These are phyloP conservation scores for Pelargonium myrrhifolium DNA, from an alignment of 441 rosid genomes.

Conservation along the genomic window DNA sequence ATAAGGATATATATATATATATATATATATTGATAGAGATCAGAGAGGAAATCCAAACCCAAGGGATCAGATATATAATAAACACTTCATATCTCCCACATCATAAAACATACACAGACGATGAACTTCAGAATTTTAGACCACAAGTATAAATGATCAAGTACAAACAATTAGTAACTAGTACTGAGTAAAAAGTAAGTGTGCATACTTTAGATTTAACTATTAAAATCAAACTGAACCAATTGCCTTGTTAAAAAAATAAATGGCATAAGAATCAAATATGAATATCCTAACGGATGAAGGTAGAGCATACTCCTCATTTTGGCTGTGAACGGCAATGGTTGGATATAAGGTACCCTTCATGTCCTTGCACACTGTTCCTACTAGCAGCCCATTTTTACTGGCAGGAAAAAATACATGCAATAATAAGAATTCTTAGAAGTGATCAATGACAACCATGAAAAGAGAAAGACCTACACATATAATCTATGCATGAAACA, in stretches of 20 bases:
- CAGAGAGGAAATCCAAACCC: too few species aligned
- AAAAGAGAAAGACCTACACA: background rate
- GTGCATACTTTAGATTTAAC: background rate
- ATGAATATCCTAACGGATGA: slow-evolving; percentile 8
- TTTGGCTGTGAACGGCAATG: slow-evolving; percentile 84
- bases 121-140: too few species aligned
- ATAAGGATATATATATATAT: too few species aligned
- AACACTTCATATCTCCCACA: too few species aligned
- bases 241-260: background rate
- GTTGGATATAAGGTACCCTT: slow-evolving; percentile 78
- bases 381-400: slow-evolving; percentile 68
- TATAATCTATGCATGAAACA: slow-evolving; percentile 9
- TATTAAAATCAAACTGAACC: background rate
- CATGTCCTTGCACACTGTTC: slow-evolving; percentile 56
- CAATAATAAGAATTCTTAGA: slow-evolving; percentile 13
- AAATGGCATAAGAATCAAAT: background rate
- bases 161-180: too few species aligned
- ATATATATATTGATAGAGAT: too few species aligned
- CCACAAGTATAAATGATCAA: too few species aligned
- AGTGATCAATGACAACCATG: slow-evolving; percentile 8
- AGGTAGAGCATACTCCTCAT: slow-evolving; percentile 69
- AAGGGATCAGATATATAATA: too few species aligned
- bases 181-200: background rate
- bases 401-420: slow-evolving; percentile 33
- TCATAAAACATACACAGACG: too few species aligned